These are phyloP conservation scores for Lonicera japonica DNA, from an alignment of 129 eudicot genomes.

Conservation along the genomic window DNA sequence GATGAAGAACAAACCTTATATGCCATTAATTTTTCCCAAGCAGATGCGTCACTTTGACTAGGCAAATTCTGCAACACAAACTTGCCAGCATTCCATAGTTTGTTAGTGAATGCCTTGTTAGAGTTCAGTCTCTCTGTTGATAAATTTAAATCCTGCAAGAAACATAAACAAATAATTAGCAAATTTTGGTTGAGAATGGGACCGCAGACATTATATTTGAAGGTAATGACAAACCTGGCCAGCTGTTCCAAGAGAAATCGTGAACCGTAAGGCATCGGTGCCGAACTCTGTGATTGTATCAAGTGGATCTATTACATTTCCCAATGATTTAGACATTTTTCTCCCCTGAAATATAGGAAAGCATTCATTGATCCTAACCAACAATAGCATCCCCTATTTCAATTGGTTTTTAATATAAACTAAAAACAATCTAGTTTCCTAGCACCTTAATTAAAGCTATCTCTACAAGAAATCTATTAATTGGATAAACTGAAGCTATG, in stretches of 20 bases:
- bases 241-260: conserved; percentile 92
- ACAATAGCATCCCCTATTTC: background rate
- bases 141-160: conserved; percentile 74
- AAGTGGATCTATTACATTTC: conserved; percentile 92
- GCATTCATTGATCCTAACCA: background rate
- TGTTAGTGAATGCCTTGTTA: conserved; percentile 95
- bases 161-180: conserved; percentile 6
- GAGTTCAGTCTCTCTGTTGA: conserved; percentile 85
- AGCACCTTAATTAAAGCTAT: background rate
- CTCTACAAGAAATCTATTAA: background rate
- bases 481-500: background rate
- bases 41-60: conserved; percentile 51
- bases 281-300: conserved; percentile 88
- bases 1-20: conserved; percentile 50
- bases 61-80: conserved; percentile 92
- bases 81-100: conserved; percentile 98
- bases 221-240: conserved; percentile 76
- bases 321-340: conserved; percentile 94
- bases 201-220: background rate
- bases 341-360: conserved; percentile 53
- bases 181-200: background rate
- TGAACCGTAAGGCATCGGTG: conserved; percentile 89
- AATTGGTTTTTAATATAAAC: background rate
- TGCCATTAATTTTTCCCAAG: conserved; percentile 51
- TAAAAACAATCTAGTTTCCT: background rate